Evolutionary conservation across 768 basidiomycete species (phyloP), one percentile per base, ranked within the genome.

Genomic region (Leccinellum luteum): DNA sequence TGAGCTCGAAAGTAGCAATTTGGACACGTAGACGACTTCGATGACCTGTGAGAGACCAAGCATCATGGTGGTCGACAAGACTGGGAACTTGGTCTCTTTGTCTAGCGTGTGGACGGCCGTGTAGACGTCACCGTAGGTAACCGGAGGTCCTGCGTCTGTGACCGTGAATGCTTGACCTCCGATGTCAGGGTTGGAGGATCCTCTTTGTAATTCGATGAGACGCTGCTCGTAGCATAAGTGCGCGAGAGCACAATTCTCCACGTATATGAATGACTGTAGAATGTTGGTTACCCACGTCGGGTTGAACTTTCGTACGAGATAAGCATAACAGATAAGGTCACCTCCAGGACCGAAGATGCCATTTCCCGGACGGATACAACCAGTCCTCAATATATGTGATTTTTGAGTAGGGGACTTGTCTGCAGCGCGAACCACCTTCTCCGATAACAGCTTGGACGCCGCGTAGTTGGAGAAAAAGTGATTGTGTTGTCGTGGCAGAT

Each of bases 381-480:
- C 89, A 8, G 89, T 91, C 51, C 86, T 79, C 47, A 91, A 67
- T 13, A 75, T 64, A 21, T 58, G 56, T 44, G 58, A 19, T 74
- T 66, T 17, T 14, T 58, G 68, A 4, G 74, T 72, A 2, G 63
- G 57, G n/a, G 73, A 66, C 57, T 71, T 54, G 73, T 81, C 62
- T 69, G 81, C 68, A 61, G 65, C 61, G 53, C 80, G 73, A 13
- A 85, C 81, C 12, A 69, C 65, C 34, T 60, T 60, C 66, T 92
- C 90, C 1, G 82, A 89, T 27, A 74, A 70, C 8, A 74, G 64
- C 67, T 92, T 92, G 41, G 86, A 83, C 23, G 74, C 80, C 0
- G 89, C 87, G 56, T 92, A 92, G 67, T 91, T 92, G 13, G 89
- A 91, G 71, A 89, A 90, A 68, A 85, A 87, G 13, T 86, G 76